Conservation (phyloP, 441 rosid genomes). For the Populus tomentosa region DNA sequence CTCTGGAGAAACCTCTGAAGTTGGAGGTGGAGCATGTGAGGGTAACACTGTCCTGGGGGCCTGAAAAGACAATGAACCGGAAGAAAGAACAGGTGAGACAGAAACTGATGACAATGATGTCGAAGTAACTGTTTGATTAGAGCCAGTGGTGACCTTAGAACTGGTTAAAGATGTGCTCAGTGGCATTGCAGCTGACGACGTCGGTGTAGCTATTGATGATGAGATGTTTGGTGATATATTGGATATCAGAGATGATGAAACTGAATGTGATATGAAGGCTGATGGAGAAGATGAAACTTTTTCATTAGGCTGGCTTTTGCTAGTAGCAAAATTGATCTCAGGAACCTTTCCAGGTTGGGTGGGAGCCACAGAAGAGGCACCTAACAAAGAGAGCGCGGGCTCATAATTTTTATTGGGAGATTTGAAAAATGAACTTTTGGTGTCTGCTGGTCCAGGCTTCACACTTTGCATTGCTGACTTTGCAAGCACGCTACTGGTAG, state of each 20-base stretch:
- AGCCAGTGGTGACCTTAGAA: not conserved
- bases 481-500: slow-evolving; percentile 22
- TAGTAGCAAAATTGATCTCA: slow-evolving; percentile 28
- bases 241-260: slow-evolving; percentile 38
- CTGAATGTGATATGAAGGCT: slow-evolving; percentile 33
- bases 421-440: no score
- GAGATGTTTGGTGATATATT: slow-evolving; percentile 26
- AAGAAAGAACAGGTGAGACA: slow-evolving; percentile 28
- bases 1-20: slow-evolving; percentile 33
- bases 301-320: slow-evolving; percentile 42
- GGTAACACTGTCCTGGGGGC: slow-evolving; percentile 26
- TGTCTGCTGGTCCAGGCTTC: slow-evolving; percentile 16
- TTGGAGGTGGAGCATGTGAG: slow-evolving; percentile 20
- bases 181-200: slow-evolving; percentile 31
- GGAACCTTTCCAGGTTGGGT: slow-evolving; percentile 28
- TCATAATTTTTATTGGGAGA: no score
- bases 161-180: slow-evolving; percentile 25
- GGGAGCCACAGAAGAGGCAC: slow-evolving; percentile 33
- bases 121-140: not conserved
- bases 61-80: slow-evolving; percentile 30
- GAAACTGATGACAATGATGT: slow-evolving; percentile 30
- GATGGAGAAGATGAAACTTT: slow-evolving; percentile 30
- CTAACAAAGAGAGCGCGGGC: slow-evolving; percentile 7
- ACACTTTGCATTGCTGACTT: slow-evolving; percentile 27
- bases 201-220: slow-evolving; percentile 27